Evolutionary conservation across 768 basidiomycete genomes (phyloP).

Genomic region (Lentinula aciculospora): DNA sequence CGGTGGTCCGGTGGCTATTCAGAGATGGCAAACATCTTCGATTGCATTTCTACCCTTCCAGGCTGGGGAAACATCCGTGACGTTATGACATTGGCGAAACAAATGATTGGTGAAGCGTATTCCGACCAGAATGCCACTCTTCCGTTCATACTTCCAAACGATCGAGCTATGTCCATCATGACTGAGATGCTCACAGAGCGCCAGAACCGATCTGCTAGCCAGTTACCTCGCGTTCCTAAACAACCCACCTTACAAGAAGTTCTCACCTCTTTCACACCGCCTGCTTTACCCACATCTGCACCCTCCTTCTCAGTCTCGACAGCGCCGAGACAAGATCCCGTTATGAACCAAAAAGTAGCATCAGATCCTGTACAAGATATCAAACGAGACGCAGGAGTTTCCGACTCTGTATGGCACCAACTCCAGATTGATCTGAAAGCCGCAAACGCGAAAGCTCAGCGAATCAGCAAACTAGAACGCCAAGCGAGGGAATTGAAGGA

Average conservation of each 20-base stretch:
- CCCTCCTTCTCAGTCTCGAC: constrained; percentile 11
- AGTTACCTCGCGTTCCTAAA: not conserved
- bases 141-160: not conserved
- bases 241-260: not conserved
- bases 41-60: constrained; percentile 25
- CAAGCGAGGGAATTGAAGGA: constrained; percentile 5
- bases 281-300: not conserved
- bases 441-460: constrained; percentile 13
- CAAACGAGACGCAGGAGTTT: constrained; percentile 40
- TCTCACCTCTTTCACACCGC: not conserved
- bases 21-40: constrained; percentile 22
- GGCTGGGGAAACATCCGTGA: constrained; percentile 48
- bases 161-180: not conserved
- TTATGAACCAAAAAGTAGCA: not conserved
- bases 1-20: constrained; percentile 11
- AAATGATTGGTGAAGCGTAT: constrained; percentile 26
- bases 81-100: constrained; percentile 31
- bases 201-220: not conserved
- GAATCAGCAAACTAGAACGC: constrained; percentile 15
- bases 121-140: not conserved
- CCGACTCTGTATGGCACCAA: constrained; percentile 45
- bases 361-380: not conserved
- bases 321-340: constrained; percentile 1
- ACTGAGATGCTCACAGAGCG: not conserved
- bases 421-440: constrained; percentile 31